Evolutionary conservation across 2,329 filamentous ascomycete species (phyloP), one percentile per base, ranked within the genome.

Genomic region (Shiraia bambusicola): DNA sequence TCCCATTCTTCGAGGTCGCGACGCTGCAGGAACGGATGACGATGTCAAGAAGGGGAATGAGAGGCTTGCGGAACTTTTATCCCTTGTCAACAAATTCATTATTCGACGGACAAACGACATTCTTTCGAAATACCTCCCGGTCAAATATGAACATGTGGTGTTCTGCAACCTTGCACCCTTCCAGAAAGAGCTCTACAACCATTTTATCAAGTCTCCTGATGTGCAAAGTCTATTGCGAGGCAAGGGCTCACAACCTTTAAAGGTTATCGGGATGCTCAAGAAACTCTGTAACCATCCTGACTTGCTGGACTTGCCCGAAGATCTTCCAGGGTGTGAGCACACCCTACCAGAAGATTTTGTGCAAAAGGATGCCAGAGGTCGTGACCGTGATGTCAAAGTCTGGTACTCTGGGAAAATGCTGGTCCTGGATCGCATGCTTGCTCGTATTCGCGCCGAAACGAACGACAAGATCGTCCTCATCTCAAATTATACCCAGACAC

Each of bases 391-490:
- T 50, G 76, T 97, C 58, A 95, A 93, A 67, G 82, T 90, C 1
- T 95, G 88, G 88, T 96, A 96, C 66, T 96, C 91, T 2, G 94
- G 93, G 34, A 98, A 98, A 70, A 96, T 98, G 90, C 84, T 88
- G 59, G 93, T 98, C 3, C 81, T 98, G n/a, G 93, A 96, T 63
- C 84, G 91, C 42, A 98, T 98, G 94, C 81, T 98, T 35, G 89
- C 91, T 25, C 86, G 92, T 19, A 98, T 98, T 56, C 88, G 89
- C 12, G 85, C 91, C 58, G 92, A 97, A 60, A 97, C 93, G 1
- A 96, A 95, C 59, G 93, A 98, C 78, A 98, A 98, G 71, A 98
- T 98, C 59, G 93, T 98, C 10, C 81, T 98, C 42, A 98, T 98
- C 69, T 95, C 89, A 69, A 98, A 98, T 65, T 98, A 97, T 71